These are phyloP conservation scores for Melanopsichium pennsylvanicum DNA, from an alignment of 1,284 basidiomycete genomes.

Conservation along the genomic window DNA sequence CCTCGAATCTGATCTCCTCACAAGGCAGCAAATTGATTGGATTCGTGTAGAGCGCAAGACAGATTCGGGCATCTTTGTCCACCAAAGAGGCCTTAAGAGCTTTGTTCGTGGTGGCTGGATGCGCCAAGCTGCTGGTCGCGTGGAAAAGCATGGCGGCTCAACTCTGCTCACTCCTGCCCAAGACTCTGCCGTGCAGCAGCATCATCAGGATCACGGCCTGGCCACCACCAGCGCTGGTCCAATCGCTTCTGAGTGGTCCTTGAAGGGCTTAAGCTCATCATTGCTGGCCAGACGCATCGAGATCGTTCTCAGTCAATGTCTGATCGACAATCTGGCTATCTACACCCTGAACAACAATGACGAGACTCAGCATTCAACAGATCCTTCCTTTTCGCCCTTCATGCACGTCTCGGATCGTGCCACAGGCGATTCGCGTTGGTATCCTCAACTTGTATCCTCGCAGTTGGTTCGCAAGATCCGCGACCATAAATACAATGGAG, in stretches of 20 bases:
- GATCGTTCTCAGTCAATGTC: conserved; percentile 33
- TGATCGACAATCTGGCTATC: conserved; percentile 16
- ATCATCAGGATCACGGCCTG: conserved; percentile 8
- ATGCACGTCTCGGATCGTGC: conserved; percentile 43
- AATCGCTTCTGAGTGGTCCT: conserved; percentile 34
- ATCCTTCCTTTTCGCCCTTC: conserved; percentile 47
- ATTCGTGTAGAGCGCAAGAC: conserved; percentile 48
- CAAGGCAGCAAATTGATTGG: conserved; percentile 33
- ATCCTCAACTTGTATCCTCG: conserved; percentile 33
- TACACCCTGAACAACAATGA: conserved; percentile 21
- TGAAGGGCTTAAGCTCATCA: conserved; percentile 41
- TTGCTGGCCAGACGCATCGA: conserved; percentile 49
- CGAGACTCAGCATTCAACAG: conserved; percentile 7
- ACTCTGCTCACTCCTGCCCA: conserved; percentile 7
- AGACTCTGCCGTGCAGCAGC: conserved; percentile 8
- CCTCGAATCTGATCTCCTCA: conserved; percentile 33
- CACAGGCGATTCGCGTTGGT: conserved; percentile 56
- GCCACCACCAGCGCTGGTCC: conserved; percentile 11
- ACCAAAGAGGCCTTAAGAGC: conserved; percentile 32
- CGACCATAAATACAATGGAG: conserved; percentile 4
- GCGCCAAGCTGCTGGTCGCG: conserved; percentile 17
- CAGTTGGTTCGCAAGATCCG: conserved; percentile 17
- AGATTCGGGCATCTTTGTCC: conserved; percentile 22
- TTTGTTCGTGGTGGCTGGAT: conserved; percentile 44
- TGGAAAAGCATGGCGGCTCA: conserved; percentile 14